Evolutionary conservation across 176 grass and related monocot species (phyloP), one percentile per base, ranked within the genome.

Genomic region (Avena sativa): DNA sequence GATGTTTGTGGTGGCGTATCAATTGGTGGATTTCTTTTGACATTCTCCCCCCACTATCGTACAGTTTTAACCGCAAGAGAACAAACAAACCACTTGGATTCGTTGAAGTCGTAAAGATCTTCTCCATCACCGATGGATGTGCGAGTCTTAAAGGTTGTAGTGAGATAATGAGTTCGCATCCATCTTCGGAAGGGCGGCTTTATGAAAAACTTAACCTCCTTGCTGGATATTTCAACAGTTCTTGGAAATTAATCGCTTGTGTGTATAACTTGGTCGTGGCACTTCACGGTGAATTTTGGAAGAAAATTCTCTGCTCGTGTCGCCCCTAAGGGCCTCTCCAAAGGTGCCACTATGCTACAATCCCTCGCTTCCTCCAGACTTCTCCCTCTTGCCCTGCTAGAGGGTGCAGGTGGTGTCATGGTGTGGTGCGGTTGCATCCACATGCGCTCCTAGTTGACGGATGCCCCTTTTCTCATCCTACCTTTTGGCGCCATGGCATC

Each of bases 1-100:
- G 91, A 93, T 88, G 80, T 83, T 85, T 93, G 81, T 82, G 84
- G 84, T 81, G 84, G 65, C 30, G 40, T 25, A 47, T 77, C 50
- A 56, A 48, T 67, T 66, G 78, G 23, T 65, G 87, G 62, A 73
- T 71, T 81, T 87, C 74, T 77, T 80, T 64, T 65, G 59, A 61
- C 46, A 34, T 79, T 82, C 77, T 81, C 26, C 16, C 36, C 49
- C 48, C 55, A 25, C 25, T 65, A 50, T 20, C 14, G 12, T 64
- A 50, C 3, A 66, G 20, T 50, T 81, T 81, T 66, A 50, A 81
- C 15, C 6, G 5, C 11, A 81, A 50, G 23, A 20, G 49, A 50
- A 32, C 25, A 50, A 48, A 81, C 19, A 50, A 48, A 81, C 19
- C 38, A 2, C 1, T 9, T 50, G 30, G 78, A 80, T 80, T 80